A percentile compares a stretch with the other conserved stretches of the same genome.
These are phyloP conservation scores for Eucalyptus cloeziana DNA, from an alignment of 345 rosid species.

Conservation along the genomic window DNA sequence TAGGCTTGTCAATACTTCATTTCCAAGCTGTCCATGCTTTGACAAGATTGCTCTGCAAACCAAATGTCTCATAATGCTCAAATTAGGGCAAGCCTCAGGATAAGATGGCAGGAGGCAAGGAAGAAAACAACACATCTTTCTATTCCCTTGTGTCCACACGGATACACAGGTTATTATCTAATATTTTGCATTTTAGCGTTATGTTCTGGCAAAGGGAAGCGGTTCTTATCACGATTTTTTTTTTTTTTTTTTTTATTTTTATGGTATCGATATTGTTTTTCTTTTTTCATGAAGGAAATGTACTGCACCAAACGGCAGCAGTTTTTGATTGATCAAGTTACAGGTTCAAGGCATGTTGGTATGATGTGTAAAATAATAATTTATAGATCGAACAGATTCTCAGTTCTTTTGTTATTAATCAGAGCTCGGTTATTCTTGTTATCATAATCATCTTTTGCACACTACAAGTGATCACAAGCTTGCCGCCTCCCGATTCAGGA, in stretches of 20 bases:
- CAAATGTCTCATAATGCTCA: background rate
- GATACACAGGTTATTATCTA: constrained; percentile 52
- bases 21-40: background rate
- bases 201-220: background rate
- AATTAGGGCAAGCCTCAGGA: constrained; percentile 85
- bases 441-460: background rate
- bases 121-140: constrained; percentile 88
- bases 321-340: constrained; percentile 87
- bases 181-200: background rate
- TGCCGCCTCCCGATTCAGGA: constrained; percentile 73
- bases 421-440: background rate
- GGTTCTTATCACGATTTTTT: background rate
- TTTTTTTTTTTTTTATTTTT: too few species aligned
- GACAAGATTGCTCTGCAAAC: background rate
- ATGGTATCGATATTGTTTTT: background rate
- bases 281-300: constrained; percentile 46
- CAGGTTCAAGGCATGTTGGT: constrained; percentile 53
- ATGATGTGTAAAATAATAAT: background rate
- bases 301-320: constrained; percentile 87
- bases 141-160: constrained; percentile 95
- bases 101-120: constrained; percentile 96
- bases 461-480: constrained; percentile 63
- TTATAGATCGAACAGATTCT: background rate
- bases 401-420: background rate
- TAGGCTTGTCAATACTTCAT: background rate